A percentile compares a stretch with the other conserved stretches of the same genome.
phyloP scores from a whole-genome alignment of 2,329 filamentous ascomycete species.

The Gyromitra esculenta region DNA sequence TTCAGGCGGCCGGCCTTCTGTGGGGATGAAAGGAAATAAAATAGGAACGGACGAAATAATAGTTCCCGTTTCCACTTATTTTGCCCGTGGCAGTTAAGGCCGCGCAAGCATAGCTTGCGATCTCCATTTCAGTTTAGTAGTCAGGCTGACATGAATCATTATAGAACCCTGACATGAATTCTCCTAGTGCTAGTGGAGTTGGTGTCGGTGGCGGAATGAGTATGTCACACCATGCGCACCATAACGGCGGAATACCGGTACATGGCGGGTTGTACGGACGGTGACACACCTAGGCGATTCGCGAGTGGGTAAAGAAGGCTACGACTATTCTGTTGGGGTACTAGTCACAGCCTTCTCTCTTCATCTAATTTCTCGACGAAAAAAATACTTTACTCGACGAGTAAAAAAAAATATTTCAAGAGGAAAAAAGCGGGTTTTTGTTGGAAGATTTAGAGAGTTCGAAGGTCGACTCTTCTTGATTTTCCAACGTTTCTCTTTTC shows the following conservation, averaged over 20 bases:
- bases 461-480: constrained; percentile 1
- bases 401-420: constrained; percentile 26
- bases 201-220: constrained; percentile 37
- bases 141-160: constrained; percentile 34
- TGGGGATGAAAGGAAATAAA: constrained; percentile 16
- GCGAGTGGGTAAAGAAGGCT: background rate
- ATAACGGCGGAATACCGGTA: constrained; percentile 37
- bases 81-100: background rate
- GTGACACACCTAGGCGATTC: constrained; percentile 35
- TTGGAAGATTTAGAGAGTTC: background rate
- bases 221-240: constrained; percentile 43
- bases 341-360: constrained; percentile 3
- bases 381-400: constrained; percentile 29
- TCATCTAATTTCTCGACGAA: constrained; percentile 11
- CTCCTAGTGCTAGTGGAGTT: constrained; percentile 43
- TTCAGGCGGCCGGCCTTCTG: constrained; percentile 14
- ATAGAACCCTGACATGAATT: constrained; percentile 50
- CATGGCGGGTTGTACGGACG: constrained; percentile 38
- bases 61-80: constrained; percentile 19
- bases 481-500: constrained; percentile 25
- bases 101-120: background rate
- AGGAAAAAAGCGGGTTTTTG: constrained; percentile 10
- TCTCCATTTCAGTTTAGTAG: constrained; percentile 19
- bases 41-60: constrained; percentile 4
- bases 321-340: constrained; percentile 7